phyloP scores from a whole-genome alignment of 257 asterid species.

The Nicotiana obtusifolia region DNA sequence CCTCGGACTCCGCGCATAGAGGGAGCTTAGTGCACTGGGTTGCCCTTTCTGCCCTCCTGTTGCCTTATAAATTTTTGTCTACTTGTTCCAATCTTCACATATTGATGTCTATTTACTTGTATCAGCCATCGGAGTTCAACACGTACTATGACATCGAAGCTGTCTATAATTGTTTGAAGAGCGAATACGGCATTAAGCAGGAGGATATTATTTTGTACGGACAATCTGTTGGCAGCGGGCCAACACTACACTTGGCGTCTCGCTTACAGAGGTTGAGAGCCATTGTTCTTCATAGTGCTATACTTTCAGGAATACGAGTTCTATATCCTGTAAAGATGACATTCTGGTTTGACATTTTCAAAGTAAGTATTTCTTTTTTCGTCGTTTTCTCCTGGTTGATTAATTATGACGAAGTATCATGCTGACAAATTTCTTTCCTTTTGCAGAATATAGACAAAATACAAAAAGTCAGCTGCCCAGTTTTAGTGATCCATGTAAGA shows the following conservation, averaged over 20 bases:
- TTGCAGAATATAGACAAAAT: constrained; percentile 93
- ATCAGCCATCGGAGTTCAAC: constrained; percentile 94
- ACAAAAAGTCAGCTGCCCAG: constrained; percentile 81
- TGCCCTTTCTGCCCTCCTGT: neutral
- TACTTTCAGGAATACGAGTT: constrained; percentile 97
- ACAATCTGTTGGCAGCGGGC: constrained; percentile 97
- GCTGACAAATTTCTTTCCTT: constrained; percentile 3
- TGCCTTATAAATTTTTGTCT: neutral
- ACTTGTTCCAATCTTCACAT: neutral
- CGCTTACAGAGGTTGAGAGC: constrained; percentile 70
- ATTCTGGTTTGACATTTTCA: constrained; percentile 97
- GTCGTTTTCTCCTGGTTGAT: neutral
- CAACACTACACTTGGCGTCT: constrained; percentile 87
- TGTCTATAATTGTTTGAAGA: constrained; percentile 78
- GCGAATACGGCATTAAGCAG: constrained; percentile 72
- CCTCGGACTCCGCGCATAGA: no score
- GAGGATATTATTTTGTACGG: constrained; percentile 96
- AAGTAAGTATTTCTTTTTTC: constrained; percentile 36
- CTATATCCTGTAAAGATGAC: constrained; percentile 91
- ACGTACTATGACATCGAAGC: constrained; percentile 95
- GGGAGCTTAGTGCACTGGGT: no score
- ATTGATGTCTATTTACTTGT: constrained; percentile 12
- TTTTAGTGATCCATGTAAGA: constrained; percentile 95
- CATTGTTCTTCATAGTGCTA: constrained; percentile 93
- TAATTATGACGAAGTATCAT: neutral